Conservation (phyloP, 2,329 filamentous ascomycete genomes). For the Pseudogymnoascus sp. region DNA sequence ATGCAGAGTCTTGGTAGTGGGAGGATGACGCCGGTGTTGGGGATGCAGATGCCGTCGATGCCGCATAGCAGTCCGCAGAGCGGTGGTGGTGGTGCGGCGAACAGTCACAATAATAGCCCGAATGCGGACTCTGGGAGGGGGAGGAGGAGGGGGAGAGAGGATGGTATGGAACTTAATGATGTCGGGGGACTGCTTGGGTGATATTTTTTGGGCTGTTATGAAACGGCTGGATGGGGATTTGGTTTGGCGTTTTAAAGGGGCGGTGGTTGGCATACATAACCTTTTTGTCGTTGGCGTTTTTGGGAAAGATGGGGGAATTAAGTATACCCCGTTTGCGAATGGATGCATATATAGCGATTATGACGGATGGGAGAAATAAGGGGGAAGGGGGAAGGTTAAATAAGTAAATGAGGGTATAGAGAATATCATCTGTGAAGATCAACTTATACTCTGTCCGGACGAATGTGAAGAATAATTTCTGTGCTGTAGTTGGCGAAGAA, state of each 20-base stretch:
- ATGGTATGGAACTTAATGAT: slow-evolving; percentile 6
- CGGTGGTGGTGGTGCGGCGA: not conserved
- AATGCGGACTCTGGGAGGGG: not conserved
- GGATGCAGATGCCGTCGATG: not conserved
- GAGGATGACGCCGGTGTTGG: not conserved
- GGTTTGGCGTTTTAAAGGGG: not conserved
- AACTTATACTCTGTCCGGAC: not conserved
- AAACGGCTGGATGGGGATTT: not conserved
- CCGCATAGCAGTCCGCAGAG: not conserved
- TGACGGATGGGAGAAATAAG: not conserved
- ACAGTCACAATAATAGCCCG: not conserved
- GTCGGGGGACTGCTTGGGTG: not conserved
- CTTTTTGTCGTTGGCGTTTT: not conserved
- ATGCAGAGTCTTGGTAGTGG: not conserved
- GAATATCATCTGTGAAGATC: not conserved
- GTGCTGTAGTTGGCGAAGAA: not conserved
- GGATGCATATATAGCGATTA: slow-evolving; percentile 5
- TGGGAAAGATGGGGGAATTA: not conserved
- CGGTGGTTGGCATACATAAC: no score
- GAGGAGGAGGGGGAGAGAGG: not conserved
- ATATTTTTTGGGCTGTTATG: not conserved
- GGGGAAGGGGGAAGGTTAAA: not conserved
- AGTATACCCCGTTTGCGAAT: not conserved
- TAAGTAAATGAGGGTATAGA: not conserved
- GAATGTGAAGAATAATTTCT: not conserved